Base-by-base conservation (phyloP, 1,284 basidiomycete genomes). In the Ustilago crameri region DNA sequence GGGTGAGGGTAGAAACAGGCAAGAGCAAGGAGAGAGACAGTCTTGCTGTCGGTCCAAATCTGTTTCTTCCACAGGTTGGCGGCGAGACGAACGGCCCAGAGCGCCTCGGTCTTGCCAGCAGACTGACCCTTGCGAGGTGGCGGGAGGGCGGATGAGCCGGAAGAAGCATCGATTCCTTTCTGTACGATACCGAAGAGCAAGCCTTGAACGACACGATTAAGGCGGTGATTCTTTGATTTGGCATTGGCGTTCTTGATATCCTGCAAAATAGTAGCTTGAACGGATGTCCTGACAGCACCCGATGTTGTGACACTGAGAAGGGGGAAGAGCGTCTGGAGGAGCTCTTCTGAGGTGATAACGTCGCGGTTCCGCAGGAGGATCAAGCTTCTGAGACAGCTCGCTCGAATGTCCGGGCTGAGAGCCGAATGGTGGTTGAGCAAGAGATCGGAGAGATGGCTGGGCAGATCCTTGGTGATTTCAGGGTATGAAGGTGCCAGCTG, bases 141-240 rank as follows among this genome's bases (percentile, higher is more conserved):
- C 12, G 67, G 48, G n/a, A 59, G 27, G 14, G 56, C 46, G 1
- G 62, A 55, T 9, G 41, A 47, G 14, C 54, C 58, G 9, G 54
- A 48, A 18, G 65, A 51, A 22, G 71, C 90, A 35, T 72, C 73
- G 45, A 95, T 87, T 14, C 93, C 93, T 34, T 90, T 88, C 84
- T 98, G 94, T 8, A 98, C 90, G 92, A 98, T 98, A 51, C 89
- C 88, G 83, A 98, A 98, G 27, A 98, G 87, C 87, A 98, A 91
- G 9, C 93, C 91, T 84, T 99, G 96, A 0, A 99, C 93, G 20
- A 94, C 91, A 38, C 93, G 89, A 83, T 99, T 99, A 27, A 98
- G 89, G 79, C 95, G 94, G 85, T 97, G 94, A 79, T 98, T 96
- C 84, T 93, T 94, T 38, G 91, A 87, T 60, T 90, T 90, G 38